Base-by-base conservation (phyloP, 805 yeast species). In the Yarrowia deformans region DNA sequence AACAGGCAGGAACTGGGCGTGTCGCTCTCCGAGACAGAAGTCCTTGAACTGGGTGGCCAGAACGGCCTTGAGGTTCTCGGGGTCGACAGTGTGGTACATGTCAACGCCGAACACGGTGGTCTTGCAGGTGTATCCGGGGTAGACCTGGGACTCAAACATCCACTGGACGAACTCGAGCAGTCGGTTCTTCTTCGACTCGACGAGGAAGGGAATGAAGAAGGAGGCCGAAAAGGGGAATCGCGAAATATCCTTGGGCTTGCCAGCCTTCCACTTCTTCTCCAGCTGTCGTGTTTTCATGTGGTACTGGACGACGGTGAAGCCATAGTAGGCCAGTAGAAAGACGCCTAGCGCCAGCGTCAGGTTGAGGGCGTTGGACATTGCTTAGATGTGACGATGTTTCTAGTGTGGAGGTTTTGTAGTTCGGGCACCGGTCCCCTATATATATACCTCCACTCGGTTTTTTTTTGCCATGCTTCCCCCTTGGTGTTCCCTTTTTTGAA, bases 11-110 rank as follows among this genome's bases (percentile, higher is more conserved):
- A 79, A 72, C 46, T 72, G 72, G n/a, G 54, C 67, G 56, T 73
- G 67, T 10, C 81, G 72, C 18, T 50, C 37, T 0, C 78, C 79
- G 23, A 79, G 72, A 23, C 72, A 72, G 66, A 72, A 79, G 56
- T 49, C 80, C 66, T 75, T 71, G 70, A 77, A 78, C 54, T 73
- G 72, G 14, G 78, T 76, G 23, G 80, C 75, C 35, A 78, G 72
- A 12, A 78, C 69, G 4, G 79, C 70, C 71, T 77, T 75, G 70
- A 78, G 68, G 69, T 78, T 78, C 52, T 75, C 79, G 8, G 80
- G 78, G 48, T 78, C 79, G 35, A 60, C 70, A 40, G 78, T 75
- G 54, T 78, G 68, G 68, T 63, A 63, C 68, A 63, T 63, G 56
- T 63, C 68, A 19, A 63, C 68, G 14, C 68, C 68, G 4, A 63